These are phyloP conservation scores for Xylaria bambusicola DNA, from an alignment of 495 filamentous ascomycete species.

Conservation along the genomic window DNA sequence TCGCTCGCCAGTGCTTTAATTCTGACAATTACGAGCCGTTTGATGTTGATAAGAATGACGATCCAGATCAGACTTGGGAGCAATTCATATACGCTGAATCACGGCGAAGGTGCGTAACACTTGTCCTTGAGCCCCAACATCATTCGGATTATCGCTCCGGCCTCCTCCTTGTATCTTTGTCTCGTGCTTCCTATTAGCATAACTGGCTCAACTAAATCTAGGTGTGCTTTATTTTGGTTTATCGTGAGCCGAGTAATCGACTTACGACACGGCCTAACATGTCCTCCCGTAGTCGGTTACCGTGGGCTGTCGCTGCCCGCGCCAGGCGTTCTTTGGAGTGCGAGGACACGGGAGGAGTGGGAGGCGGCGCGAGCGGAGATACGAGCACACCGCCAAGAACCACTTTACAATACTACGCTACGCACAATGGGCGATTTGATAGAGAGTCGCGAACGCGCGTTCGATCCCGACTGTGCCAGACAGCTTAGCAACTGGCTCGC, in stretches of 20 bases:
- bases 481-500: conserved; percentile 31
- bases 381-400: background rate
- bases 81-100: conserved; percentile 24
- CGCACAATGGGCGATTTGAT: conserved; percentile 28
- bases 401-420: conserved; percentile 3
- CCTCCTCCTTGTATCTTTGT: background rate
- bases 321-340: conserved; percentile 24
- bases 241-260: conserved; percentile 28
- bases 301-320: conserved; percentile 25
- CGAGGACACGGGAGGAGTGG: conserved; percentile 26
- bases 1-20: conserved; percentile 10
- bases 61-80: conserved; percentile 27
- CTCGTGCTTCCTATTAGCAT: background rate
- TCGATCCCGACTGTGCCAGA: conserved; percentile 13
- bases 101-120: conserved; percentile 23
- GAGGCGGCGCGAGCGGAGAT: conserved; percentile 13
- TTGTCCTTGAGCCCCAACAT: no score
- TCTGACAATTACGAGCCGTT: conserved; percentile 17
- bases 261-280: conserved; percentile 22
- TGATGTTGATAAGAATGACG: conserved; percentile 14
- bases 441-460: conserved; percentile 17
- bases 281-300: conserved; percentile 21
- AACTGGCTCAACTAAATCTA: background rate
- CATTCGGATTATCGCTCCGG: background rate
- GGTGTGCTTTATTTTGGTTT: conserved; percentile 27